Base-by-base conservation (phyloP, 2,329 filamentous ascomycete species). In the Rhinocladiella similis region DNA sequence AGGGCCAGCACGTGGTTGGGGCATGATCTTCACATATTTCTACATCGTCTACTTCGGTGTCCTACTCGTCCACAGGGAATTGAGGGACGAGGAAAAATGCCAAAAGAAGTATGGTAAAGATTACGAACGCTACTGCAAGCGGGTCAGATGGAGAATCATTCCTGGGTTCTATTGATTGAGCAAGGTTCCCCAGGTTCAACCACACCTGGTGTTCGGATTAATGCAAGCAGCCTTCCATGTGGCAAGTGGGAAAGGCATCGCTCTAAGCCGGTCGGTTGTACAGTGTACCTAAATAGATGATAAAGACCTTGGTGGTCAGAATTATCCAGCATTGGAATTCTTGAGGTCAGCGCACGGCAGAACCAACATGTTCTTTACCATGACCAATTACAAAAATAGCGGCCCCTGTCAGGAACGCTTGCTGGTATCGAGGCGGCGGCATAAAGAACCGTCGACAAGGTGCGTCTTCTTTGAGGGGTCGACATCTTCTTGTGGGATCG, bases 1-100 rank as follows among this genome's bases (percentile, higher is more conserved):
- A 53, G 89, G 87, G 35, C 84, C 86, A 22, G 87, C 89, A 29
- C 84, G 82, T 65, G 92, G 91, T 19, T 96, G 89, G 83, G 91
- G 88, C 46, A 91, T 92, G 74, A 77, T 92, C 45, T 83, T 97
- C 64, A 96, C 92, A 0, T 97, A 97, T 77, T 97, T 97, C 71
- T 97, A 95, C 76, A 81, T 97, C 65, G 67, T 96, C 6, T 97
- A 97, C 77, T 97, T 97, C 76, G 91, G 86, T 3, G 76, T 96
- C 12, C 75, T 97, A 60, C 80, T 97, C 10, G 78, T 97, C 52
- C 93, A 97, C 71, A 88, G 93, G 18, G 91, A 96, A 70, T 78
- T 85, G 56, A 83, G 93, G 51, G 93, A 97, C 65, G 92, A 97
- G 65, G 89, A 90, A 71, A 96, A 96, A 79, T 97, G 93, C 73